Conservation (phyloP, 805 yeast species). For the Ogataea henricii region DNA sequence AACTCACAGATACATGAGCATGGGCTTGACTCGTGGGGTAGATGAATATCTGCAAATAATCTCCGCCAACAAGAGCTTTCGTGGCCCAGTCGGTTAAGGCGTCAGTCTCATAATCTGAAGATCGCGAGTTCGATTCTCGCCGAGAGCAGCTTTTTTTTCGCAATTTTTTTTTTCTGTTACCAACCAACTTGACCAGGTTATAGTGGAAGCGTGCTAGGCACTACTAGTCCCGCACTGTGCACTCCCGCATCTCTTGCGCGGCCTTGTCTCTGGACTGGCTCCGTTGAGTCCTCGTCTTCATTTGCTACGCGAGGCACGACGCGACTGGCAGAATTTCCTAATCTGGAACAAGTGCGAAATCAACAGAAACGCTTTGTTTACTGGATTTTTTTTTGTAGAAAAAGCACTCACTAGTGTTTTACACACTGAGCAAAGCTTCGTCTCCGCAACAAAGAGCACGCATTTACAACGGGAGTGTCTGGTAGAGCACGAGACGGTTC, state of each 20-base stretch:
- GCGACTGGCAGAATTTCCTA: constrained; percentile 1
- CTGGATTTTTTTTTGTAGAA: not conserved
- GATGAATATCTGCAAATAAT: too few relatives aligned
- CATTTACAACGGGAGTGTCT: not conserved
- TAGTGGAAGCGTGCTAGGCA: not conserved
- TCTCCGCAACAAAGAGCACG: not conserved
- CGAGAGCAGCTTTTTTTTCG: constrained; percentile 32
- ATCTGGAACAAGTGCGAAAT: constrained; percentile 6
- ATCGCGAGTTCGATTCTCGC: constrained; percentile 45
- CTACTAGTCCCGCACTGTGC: too few relatives aligned
- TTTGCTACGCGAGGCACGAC: not conserved
- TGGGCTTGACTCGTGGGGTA: too few relatives aligned
- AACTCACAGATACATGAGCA: too few relatives aligned
- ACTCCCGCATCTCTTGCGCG: not conserved
- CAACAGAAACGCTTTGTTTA: constrained; percentile 7
- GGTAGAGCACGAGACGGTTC: not conserved
- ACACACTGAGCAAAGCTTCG: not conserved
- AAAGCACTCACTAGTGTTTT: not conserved
- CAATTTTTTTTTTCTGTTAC: not conserved
- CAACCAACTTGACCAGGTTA: not conserved
- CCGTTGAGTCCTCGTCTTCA: too few relatives aligned
- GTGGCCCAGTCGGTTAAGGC: constrained; percentile 45
- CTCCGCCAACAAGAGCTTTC: constrained; percentile 26
- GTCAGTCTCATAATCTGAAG: constrained; percentile 44
- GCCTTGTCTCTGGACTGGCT: not conserved